These are phyloP conservation scores for Fusarium sp. DNA, from an alignment of 2,329 filamentous ascomycete species.

Conservation along the genomic window DNA sequence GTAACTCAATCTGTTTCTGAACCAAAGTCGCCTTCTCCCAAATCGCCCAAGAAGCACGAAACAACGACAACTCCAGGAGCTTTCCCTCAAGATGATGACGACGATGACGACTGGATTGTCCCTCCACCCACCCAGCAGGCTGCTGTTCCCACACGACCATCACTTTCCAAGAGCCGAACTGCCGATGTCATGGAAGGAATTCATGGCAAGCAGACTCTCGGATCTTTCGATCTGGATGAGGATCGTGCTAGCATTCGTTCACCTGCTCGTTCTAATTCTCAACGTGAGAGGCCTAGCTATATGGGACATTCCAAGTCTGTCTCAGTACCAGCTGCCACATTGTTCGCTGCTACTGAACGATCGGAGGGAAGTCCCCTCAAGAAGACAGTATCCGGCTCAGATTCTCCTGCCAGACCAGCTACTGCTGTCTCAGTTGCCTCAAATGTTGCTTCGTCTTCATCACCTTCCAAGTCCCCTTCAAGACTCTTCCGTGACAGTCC, in stretches of 20 bases:
- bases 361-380: slow-evolving; percentile 55
- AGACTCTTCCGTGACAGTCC: slow-evolving; percentile 76
- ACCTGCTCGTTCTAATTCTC: slow-evolving; percentile 19
- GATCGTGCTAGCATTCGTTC: slow-evolving; percentile 19
- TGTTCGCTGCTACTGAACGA: slow-evolving; percentile 25
- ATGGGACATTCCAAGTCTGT: slow-evolving; percentile 67
- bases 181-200: slow-evolving; percentile 70
- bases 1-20: slow-evolving; percentile 47
- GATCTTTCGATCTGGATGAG: slow-evolving; percentile 52
- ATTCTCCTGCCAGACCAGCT: slow-evolving; percentile 62
- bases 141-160: slow-evolving; percentile 57
- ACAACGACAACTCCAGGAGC: slow-evolving; percentile 65
- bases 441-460: slow-evolving; percentile 52
- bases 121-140: slow-evolving; percentile 56
- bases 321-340: slow-evolving; percentile 68
- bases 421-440: slow-evolving; percentile 50
- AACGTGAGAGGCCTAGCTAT: slow-evolving; percentile 33
- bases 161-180: slow-evolving; percentile 69
- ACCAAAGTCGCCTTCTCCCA: slow-evolving; percentile 46
- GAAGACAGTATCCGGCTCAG: slow-evolving; percentile 71
- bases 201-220: slow-evolving; percentile 60
- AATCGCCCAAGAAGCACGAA: slow-evolving; percentile 46
- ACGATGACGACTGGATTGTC: slow-evolving; percentile 71
- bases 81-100: slow-evolving; percentile 63
- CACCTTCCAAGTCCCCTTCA: slow-evolving; percentile 67